Base-by-base conservation (phyloP, 1,139 yeast species). In the Yamadazyma mexicana region DNA sequence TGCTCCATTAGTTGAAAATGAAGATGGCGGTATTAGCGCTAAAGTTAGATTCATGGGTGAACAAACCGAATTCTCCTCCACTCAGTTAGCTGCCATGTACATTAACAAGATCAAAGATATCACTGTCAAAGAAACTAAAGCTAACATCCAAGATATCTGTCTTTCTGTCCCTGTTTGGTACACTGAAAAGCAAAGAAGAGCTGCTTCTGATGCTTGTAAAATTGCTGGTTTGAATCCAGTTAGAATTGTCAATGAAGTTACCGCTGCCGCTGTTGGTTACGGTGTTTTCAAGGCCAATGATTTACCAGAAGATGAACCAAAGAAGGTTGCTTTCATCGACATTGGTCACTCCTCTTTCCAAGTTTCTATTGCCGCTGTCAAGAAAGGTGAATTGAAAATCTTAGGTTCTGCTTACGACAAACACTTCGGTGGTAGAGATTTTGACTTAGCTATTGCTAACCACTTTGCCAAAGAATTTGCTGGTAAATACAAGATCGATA, bases 251-350 rank as follows among this genome's bases (percentile, higher is more conserved):
- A 92, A 92, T 66, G 98, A 92, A 66, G 83, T 87, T 50, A 91
- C 98, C 45, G 98, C 98, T 47, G 98, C 98, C 45, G 98, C 97
- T 54, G 96, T 94, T 51, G 95, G 97, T 54, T 94, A 92, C 74
- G 98, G 98, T 76, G 97, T 92, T 47, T 92, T 92, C 83, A 91
- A 92, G 80, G 82, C 87, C 43, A 94, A 87, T 59, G 87, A 92
- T 55, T 92, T 96, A 66, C 88, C 87, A 52, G 97, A 88, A 67
- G 95, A 86, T 55, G 86, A 84, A 66, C 85, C 92, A 59, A 83
- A 86, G 73, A 85, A 79, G 61, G 88, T 92, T 54, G 97, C 95
- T 31, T 87, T 92, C 58, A 81, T 92, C 46, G 99, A 92, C 69
- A 87, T 94, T 65, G 99, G 99, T 56, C 95, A 92, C 77, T 88